Conservation (phyloP, 176 grass and related monocot genomes). For the Stipa capillata region DNA sequence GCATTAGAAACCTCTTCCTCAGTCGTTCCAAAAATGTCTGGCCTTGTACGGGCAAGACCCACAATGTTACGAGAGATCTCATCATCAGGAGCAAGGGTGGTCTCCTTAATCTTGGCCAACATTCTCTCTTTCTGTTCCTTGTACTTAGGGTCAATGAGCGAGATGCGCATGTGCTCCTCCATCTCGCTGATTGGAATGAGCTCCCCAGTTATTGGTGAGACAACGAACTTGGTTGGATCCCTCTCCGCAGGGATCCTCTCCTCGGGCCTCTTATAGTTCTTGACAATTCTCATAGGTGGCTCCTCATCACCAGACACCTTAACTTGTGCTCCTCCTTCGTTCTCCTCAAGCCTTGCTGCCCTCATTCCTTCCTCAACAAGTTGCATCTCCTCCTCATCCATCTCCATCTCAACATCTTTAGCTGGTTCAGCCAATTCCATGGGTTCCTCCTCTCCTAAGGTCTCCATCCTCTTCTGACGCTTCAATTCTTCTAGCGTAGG, state of each 20-base stretch:
- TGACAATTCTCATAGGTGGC: conserved; percentile 78
- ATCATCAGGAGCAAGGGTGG: conserved; percentile 82
- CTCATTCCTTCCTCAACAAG: conserved; percentile 86
- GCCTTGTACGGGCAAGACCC: conserved; percentile 83
- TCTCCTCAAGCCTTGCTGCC: conserved; percentile 47
- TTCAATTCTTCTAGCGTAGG: conserved; percentile 76
- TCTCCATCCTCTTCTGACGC: conserved; percentile 69
- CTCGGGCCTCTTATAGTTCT: conserved; percentile 87
- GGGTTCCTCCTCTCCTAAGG: conserved; percentile 43
- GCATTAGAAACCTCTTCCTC: conserved; percentile 97
- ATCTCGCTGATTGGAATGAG: conserved; percentile 96
- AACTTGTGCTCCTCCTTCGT: conserved; percentile 24
- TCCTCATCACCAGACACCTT: conserved; percentile 46
- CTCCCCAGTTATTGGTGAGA: conserved; percentile 94
- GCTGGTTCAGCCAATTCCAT: conserved; percentile 55
- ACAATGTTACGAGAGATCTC: conserved; percentile 97
- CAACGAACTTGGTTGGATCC: conserved; percentile 81
- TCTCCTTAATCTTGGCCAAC: conserved; percentile 97
- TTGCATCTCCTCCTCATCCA: conserved; percentile 92
- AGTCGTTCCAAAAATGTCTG: conserved; percentile 97
- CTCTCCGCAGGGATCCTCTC: conserved; percentile 57
- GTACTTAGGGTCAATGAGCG: conserved; percentile 95
- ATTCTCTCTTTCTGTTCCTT: conserved; percentile 99
- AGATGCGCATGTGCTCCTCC: conserved; percentile 99
- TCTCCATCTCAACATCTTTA: conserved; percentile 75